These are phyloP conservation scores for Lojkania enalia DNA, from an alignment of 2,329 filamentous ascomycete species.

Conservation along the genomic window DNA sequence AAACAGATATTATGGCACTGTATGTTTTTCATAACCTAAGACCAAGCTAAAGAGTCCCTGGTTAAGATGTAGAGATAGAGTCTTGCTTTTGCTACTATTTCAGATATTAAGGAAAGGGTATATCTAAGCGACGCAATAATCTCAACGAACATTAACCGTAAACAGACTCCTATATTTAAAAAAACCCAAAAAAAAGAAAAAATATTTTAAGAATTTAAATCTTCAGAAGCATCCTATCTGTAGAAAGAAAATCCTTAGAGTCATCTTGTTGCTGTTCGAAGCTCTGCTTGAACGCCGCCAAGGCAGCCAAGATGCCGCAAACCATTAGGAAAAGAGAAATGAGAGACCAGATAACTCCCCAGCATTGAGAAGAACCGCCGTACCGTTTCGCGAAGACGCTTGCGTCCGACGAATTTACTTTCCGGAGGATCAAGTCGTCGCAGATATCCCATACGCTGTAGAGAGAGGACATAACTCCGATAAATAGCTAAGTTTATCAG, in stretches of 20 bases:
- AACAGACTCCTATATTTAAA: too few species aligned
- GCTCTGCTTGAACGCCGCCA: slow-evolving; percentile 75
- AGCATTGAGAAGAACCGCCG: slow-evolving; percentile 77
- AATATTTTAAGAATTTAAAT: slow-evolving; percentile 10
- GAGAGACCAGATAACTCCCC: slow-evolving; percentile 78
- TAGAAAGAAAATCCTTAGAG: slow-evolving; percentile 67
- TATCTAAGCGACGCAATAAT: too few species aligned
- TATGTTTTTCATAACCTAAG: too few species aligned
- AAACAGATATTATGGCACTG: too few species aligned
- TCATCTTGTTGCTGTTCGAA: slow-evolving; percentile 69
- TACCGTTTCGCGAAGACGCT: slow-evolving; percentile 78
- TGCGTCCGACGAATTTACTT: slow-evolving; percentile 78
- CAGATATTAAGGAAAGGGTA: slow-evolving; percentile 1
- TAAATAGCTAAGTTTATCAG: slow-evolving; percentile 61
- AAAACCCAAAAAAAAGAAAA: not conserved
- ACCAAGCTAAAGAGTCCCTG: too few species aligned
- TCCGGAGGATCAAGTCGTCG: slow-evolving; percentile 77
- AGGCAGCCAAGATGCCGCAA: slow-evolving; percentile 71
- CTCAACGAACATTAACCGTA: too few species aligned
- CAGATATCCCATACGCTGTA: slow-evolving; percentile 87
- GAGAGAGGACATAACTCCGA: slow-evolving; percentile 78
- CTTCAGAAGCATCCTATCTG: slow-evolving; percentile 32
- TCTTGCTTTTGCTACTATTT: not conserved
- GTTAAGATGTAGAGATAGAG: not conserved
- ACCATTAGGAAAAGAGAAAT: slow-evolving; percentile 74